phyloP scores from a whole-genome alignment of 306 rosid genomes.

The Glycyrrhiza uralensis region DNA sequence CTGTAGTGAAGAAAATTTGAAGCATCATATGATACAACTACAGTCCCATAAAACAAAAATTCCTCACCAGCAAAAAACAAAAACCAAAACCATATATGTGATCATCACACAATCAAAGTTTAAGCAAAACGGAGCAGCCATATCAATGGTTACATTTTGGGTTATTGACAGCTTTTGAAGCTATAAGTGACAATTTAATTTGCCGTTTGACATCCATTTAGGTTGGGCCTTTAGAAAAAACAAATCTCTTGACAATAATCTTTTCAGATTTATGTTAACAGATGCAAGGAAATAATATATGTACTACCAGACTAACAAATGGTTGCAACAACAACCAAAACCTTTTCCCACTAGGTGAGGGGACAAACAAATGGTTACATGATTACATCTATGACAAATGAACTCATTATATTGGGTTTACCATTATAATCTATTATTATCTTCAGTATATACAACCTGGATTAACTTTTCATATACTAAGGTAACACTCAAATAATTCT shows the following conservation, averaged over 20 bases:
- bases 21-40: neutral
- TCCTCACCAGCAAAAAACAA: neutral
- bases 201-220: neutral
- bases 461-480: neutral
- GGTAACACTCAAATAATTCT: neutral
- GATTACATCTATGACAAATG: neutral
- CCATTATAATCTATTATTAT: neutral
- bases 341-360: neutral
- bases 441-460: neutral
- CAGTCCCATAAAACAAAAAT: conserved; percentile 6
- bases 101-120: neutral
- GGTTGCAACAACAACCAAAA: neutral
- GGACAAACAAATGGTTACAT: conserved; percentile 10
- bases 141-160: neutral
- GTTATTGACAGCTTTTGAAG: conserved; percentile 5
- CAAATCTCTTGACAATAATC: conserved; percentile 4
- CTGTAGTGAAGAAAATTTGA: conserved; percentile 43
- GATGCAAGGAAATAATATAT: conserved; percentile 10
- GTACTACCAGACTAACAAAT: neutral
- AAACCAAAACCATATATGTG: neutral
- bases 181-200: neutral
- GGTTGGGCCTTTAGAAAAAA: neutral
- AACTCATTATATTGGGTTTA: neutral
- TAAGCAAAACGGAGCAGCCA: neutral
- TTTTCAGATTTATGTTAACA: conserved; percentile 19